Evolutionary conservation across 495 filamentous ascomycete species (phyloP).

Genomic region (Podospora didyma): DNA sequence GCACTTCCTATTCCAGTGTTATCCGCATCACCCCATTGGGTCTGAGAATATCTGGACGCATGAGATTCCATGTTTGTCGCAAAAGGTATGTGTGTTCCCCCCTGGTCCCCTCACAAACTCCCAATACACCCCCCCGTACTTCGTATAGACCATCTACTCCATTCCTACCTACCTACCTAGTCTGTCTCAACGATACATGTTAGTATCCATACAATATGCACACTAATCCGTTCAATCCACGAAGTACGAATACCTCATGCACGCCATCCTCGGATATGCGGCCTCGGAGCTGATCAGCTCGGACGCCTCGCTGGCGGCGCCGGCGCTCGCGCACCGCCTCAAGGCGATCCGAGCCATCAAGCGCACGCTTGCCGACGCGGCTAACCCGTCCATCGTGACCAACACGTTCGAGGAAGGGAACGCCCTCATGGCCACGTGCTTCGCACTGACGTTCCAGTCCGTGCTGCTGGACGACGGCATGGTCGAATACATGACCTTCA

Average conservation of each 20-base stretch:
- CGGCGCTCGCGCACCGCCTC: conserved; percentile 51
- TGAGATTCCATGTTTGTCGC: conserved; percentile 52
- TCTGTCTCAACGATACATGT: no score
- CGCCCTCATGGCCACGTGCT: conserved; percentile 54
- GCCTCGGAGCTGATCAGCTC: conserved; percentile 48
- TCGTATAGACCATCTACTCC: not conserved
- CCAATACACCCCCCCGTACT: not conserved
- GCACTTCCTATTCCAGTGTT: conserved; percentile 54
- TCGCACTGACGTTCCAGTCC: conserved; percentile 58
- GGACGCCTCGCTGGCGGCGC: conserved; percentile 26
- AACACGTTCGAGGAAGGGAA: conserved; percentile 40
- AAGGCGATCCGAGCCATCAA: conserved; percentile 55
- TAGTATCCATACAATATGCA: no score
- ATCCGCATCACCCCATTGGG: conserved; percentile 57
- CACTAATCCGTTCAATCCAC: no score
- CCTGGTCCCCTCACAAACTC: not conserved
- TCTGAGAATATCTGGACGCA: conserved; percentile 56
- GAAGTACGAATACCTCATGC: conserved; percentile 55
- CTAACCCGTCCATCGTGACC: conserved; percentile 12
- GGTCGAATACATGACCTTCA: conserved; percentile 59
- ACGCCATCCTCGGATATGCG: conserved; percentile 55
- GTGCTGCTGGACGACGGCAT: conserved; percentile 56
- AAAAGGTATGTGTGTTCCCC: conserved; percentile 40
- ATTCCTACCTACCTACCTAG: no score
- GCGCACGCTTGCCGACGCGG: conserved; percentile 33